Percentiles rank a stretch among this genome's conserved stretches.
These are phyloP conservation scores for Papiliotrema flavescens DNA, from an alignment of 1,284 basidiomycete genomes.

Conservation along the genomic window DNA sequence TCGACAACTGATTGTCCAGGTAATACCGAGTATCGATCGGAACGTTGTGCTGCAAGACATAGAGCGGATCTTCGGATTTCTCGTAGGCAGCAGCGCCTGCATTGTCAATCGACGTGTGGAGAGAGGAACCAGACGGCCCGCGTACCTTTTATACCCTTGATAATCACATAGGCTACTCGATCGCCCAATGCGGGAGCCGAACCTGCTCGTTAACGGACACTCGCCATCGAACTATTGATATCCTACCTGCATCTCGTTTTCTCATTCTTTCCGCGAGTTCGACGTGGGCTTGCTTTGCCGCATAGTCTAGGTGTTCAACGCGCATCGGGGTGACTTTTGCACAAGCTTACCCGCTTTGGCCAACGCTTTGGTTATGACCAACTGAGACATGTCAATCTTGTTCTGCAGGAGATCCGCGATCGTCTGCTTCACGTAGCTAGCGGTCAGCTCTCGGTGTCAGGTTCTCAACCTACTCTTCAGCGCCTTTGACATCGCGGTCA, in stretches of 20 bases:
- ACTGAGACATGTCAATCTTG: conserved; percentile 93
- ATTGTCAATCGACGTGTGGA: background rate
- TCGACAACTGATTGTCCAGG: conserved; percentile 91
- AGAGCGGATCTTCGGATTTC: conserved; percentile 93
- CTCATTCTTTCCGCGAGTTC: conserved; percentile 92
- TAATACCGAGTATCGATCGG: conserved; percentile 97
- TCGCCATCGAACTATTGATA: background rate
- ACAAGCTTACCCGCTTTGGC: conserved; percentile 67
- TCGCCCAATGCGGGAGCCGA: conserved; percentile 91
- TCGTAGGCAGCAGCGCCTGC: conserved; percentile 93
- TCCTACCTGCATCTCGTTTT: conserved; percentile 78
- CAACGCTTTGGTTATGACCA: conserved; percentile 94
- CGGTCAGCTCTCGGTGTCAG: conserved; percentile 2
- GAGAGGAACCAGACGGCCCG: too few species aligned
- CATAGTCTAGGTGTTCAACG: conserved; percentile 27
- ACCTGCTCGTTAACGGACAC: conserved; percentile 48
- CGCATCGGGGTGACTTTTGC: background rate
- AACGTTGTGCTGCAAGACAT: conserved; percentile 91
- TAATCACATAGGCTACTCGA: conserved; percentile 94
- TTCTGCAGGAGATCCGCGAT: conserved; percentile 92
- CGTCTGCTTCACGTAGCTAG: conserved; percentile 83
- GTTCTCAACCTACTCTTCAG: conserved; percentile 82
- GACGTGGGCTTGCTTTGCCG: conserved; percentile 84
- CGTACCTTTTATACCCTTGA: conserved; percentile 87
- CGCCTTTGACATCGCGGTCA: conserved; percentile 84